Evolutionary conservation across 495 filamentous ascomycete species (phyloP).

Genomic region (Platismatia glauca): DNA sequence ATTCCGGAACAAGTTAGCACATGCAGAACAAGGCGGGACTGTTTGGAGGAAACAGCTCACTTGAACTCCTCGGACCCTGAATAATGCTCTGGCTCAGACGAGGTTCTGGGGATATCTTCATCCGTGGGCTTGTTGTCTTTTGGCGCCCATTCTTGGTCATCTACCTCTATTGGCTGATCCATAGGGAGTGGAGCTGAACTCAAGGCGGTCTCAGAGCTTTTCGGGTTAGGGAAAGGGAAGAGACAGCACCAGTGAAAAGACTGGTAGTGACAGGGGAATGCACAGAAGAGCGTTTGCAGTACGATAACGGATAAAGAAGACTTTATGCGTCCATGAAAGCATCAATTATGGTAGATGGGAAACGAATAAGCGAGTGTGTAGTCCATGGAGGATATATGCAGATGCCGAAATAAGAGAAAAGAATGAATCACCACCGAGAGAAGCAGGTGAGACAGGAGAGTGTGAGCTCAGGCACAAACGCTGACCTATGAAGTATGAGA

Average conservation of each 20-base stretch:
- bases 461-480: constrained; percentile 4
- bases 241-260: neutral
- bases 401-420: neutral
- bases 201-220: neutral
- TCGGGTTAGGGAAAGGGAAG: neutral
- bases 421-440: constrained; percentile 13
- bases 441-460: constrained; percentile 13
- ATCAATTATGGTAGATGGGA: neutral
- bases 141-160: constrained; percentile 11
- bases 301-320: neutral
- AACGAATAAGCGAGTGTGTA: constrained; percentile 9
- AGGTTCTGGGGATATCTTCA: constrained; percentile 10
- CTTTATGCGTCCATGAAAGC: neutral
- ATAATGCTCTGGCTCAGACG: constrained; percentile 16
- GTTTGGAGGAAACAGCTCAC: constrained; percentile 10
- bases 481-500: constrained; percentile 1
- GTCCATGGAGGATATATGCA: neutral
- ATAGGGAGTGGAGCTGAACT: constrained; percentile 1
- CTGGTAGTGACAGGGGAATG: neutral
- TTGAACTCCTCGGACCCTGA: constrained; percentile 20
- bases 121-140: constrained; percentile 1
- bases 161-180: constrained; percentile 14
- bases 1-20: constrained; percentile 33
- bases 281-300: constrained; percentile 6
- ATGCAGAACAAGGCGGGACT: neutral